A percentile compares a stretch with the other conserved stretches of the same genome.
phyloP scores from a whole-genome alignment of 345 rosid genomes.

The Sonneratia alba region DNA sequence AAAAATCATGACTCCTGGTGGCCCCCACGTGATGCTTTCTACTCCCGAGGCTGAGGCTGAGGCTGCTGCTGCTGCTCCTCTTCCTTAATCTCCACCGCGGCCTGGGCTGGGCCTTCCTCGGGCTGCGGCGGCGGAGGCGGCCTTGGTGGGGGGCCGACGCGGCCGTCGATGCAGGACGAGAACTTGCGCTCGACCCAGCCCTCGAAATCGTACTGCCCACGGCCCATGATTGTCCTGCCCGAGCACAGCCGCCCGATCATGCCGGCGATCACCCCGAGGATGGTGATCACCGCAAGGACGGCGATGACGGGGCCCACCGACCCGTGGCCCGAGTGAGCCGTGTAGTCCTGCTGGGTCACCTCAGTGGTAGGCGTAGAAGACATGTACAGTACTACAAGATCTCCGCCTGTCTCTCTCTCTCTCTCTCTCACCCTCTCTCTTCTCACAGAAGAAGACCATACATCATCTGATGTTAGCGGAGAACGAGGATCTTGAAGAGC shows the following conservation, averaged over 20 bases:
- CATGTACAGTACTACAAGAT: conserved; percentile 8
- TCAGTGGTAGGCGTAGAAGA: conserved; percentile 17
- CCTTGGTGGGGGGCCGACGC: conserved; percentile 27
- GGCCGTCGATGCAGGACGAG: conserved; percentile 55
- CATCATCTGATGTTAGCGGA: too few relatives aligned
- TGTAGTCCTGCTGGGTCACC: conserved; percentile 27
- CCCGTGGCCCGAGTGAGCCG: conserved; percentile 29
- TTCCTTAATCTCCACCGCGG: conserved; percentile 15
- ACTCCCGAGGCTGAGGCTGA: conserved; percentile 3
- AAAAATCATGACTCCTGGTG: conserved; percentile 2
- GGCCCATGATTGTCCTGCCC: conserved; percentile 44
- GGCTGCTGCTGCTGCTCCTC: conserved; percentile 17
- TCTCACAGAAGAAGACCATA: too few relatives aligned
- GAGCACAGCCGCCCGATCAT: conserved; percentile 59
- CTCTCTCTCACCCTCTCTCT: too few relatives aligned
- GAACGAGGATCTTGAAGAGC: too few relatives aligned
- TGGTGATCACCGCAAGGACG: conserved; percentile 48
- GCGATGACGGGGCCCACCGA: conserved; percentile 58
- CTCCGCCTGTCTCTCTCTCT: too few relatives aligned
- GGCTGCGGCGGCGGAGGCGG: conserved; percentile 18
- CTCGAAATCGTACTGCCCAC: conserved; percentile 47
- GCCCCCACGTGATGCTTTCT: conserved; percentile 3
- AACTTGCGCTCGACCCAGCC: conserved; percentile 64
- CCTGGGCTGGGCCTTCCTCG: conserved; percentile 10
- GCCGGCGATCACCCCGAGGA: conserved; percentile 52